phyloP scores from a whole-genome alignment of 345 rosid genomes.

The Ricinus communis region DNA sequence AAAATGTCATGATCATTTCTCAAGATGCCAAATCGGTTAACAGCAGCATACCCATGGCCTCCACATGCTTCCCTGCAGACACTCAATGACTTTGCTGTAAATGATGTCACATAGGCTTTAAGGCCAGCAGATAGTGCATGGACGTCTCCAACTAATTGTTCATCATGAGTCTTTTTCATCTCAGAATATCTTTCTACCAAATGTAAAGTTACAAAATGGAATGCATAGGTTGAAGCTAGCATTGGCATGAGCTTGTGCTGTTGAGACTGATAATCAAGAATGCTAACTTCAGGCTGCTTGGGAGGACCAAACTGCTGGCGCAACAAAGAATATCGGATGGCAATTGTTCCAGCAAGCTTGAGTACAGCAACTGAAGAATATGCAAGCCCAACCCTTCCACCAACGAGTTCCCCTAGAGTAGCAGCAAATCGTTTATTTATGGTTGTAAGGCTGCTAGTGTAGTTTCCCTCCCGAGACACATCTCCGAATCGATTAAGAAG shows the following conservation, averaged over 20 bases:
- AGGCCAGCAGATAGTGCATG: conserved; percentile 98
- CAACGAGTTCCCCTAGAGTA: conserved; percentile 95
- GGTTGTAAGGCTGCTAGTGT: conserved; percentile 86
- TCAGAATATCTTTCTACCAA: conserved; percentile 76
- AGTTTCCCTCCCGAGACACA: conserved; percentile 87
- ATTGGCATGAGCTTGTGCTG: conserved; percentile 99
- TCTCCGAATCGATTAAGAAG: conserved; percentile 98
- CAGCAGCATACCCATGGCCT: conserved; percentile 99
- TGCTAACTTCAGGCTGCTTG: conserved; percentile 91
- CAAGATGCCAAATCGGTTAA: conserved; percentile 91
- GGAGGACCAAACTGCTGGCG: conserved; percentile 99
- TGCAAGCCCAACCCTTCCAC: conserved; percentile 93
- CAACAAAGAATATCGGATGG: conserved; percentile 79
- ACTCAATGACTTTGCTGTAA: conserved; percentile 80
- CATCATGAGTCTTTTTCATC: conserved; percentile 80
- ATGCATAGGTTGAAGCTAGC: conserved; percentile 94
- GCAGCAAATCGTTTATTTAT: conserved; percentile 95
- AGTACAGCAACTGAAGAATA: conserved; percentile 86
- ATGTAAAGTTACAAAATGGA: conserved; percentile 74
- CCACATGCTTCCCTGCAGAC: conserved; percentile 97
- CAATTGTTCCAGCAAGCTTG: conserved; percentile 77
- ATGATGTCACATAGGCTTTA: conserved; percentile 88
- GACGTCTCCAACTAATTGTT: conserved; percentile 81
- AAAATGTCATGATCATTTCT: conserved; percentile 98
- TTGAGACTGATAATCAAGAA: conserved; percentile 97